Evolutionary conservation across 352 stramenopile species (phyloP), one percentile per base, ranked within the genome.

Genomic region (Phytopythium aichiense): DNA sequence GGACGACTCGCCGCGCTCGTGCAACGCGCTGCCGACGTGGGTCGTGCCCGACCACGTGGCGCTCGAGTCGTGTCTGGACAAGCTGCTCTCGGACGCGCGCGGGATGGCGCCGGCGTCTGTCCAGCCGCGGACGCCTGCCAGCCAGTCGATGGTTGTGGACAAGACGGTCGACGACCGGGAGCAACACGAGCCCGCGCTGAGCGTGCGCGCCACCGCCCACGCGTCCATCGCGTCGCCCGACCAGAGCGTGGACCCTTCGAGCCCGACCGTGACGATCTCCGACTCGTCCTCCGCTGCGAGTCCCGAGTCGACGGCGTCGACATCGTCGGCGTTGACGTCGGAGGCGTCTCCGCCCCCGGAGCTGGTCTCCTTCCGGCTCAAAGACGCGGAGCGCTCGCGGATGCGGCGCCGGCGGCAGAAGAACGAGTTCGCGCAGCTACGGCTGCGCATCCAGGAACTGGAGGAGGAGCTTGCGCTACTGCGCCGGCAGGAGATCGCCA

Each of bases 371-470:
- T 53, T 53, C 15, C 46, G 46, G 4, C 46, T 49, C 35, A 60
- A 51, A 23, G 38, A 49, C 54, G 40, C 28, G 23, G 54, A 60
- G 37, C 54, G 54, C 20, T 60, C 54, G 20, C 50, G 57, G 2
- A 48, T 49, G 53, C 61, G 56, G 8, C 60, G 69, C 6, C 70
- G 68, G 61, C 70, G 67, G 31, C 64, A 71, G 16, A 75, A 74
- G 42, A 68, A 77, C 38, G 71, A 77, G 53, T 57, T 75, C 37
- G 40, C 66, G 33, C 70, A 71, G 28, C 61, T 77, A 12, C 59
- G 60, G 2, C 25, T 60, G 23, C 61, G 62, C 2, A 63, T 68
- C 4, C 52, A 45, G 2, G 49, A 73, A 33, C 18, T 77, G 25
- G 64, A 77, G 43, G 50, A 64, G 31, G 59, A 71, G 22, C 59